Evolutionary conservation across 1,284 basidiomycete genomes (phyloP), one percentile per base, ranked within the genome.

Genomic region (Sphagnurus paluster): DNA sequence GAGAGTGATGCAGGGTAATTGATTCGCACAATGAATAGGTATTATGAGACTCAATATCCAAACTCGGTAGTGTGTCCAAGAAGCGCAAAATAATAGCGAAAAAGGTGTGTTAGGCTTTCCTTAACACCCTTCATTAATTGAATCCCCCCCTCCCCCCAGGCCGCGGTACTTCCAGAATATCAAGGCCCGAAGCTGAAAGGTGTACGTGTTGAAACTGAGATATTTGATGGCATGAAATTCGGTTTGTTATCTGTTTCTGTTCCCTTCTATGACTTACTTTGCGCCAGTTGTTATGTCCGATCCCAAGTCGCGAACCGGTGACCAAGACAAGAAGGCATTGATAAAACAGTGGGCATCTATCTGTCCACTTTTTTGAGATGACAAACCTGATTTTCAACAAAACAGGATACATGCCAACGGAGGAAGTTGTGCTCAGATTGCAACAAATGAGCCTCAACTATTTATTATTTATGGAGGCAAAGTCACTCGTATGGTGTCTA

Each of bases 201-300:
- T 4, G 71, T 91, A 5, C 54, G 75, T 25, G 70, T 83, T 1
- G 73, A 83, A 53, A 80, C 77, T 8, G 64, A 80, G 30, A 64
- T 95, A 13, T 93, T 97, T 56, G 70, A 80, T 8, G 85, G 76
- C 17, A 72, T 85, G 64, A 87, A 77, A 32, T 95, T 96, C 61
- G 83, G 93, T 93, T 46, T 59, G 86, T 72, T 24, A 10, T 33
- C n/a, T 34, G 14, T n/a, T 28, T 30, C 7, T 5, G 2, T 11
- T 26, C 16, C 39, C 32, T 8, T 51, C 30, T 42, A 43, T n/a
- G n/a, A 35, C 17, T 25, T 14, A 39, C 46, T 39, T 42, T n/a
- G n/a, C n/a, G 7, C 17, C 51, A 92, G 89, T 88, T 61, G 84
- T 94, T 5, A 76, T 84, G 33, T 84, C 87, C 5, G 88, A 92